These are phyloP conservation scores for Hirsutella rhossiliensis DNA, from an alignment of 2,329 filamentous ascomycete genomes.

Conservation along the genomic window DNA sequence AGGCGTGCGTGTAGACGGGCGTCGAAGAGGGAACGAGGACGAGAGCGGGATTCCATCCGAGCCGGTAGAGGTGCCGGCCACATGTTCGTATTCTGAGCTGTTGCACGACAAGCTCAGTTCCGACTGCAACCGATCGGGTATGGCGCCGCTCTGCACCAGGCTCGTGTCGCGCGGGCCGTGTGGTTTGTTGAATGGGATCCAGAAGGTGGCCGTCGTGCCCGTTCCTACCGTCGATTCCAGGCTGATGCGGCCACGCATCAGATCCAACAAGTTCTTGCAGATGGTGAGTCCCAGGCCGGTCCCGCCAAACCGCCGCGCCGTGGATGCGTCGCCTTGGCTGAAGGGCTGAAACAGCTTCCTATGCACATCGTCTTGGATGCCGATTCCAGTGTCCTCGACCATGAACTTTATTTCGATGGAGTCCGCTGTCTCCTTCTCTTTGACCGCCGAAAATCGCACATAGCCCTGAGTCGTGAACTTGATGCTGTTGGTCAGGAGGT, in stretches of 20 bases:
- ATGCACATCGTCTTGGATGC: conserved; percentile 66
- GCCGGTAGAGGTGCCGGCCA: conserved; percentile 25
- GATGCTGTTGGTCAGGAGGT: conserved; percentile 65
- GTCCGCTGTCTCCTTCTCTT: conserved; percentile 51
- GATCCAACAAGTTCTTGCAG: conserved; percentile 65
- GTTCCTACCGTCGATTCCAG: conserved; percentile 54
- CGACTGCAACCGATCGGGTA: conserved; percentile 56
- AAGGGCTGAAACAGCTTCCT: conserved; percentile 68
- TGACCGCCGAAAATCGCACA: conserved; percentile 53
- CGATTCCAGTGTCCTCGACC: conserved; percentile 69
- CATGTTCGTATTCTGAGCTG: conserved; percentile 49
- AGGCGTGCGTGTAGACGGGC: conserved; percentile 22
- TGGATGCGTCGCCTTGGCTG: conserved; percentile 71
- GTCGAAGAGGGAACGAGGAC: conserved; percentile 14
- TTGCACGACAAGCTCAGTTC: conserved; percentile 54
- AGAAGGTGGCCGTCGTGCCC: conserved; percentile 66
- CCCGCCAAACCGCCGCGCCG: conserved; percentile 65
- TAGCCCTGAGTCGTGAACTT: conserved; percentile 61
- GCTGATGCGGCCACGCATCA: conserved; percentile 68
- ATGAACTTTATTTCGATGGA: conserved; percentile 57
- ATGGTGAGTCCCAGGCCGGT: conserved; percentile 71
- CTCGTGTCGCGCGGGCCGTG: conserved; percentile 34
- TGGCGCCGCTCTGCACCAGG: conserved; percentile 48
- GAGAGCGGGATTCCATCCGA: conserved; percentile 13
- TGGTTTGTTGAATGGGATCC: conserved; percentile 65